Conservation (phyloP, 352 stramenopile genomes). For the Phytophthora pluvialis region DNA sequence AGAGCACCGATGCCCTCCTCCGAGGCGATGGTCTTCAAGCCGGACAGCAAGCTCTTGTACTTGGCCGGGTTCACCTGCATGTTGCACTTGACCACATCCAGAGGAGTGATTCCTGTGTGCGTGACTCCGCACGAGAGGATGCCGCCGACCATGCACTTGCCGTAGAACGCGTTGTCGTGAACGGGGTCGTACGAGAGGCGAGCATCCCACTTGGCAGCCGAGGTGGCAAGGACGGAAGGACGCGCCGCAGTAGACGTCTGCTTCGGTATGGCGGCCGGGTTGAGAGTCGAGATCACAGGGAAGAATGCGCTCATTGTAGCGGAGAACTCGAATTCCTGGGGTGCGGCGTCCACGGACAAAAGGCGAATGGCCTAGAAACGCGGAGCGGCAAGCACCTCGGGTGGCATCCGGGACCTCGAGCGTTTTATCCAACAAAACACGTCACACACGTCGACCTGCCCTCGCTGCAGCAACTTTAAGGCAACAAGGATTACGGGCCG, state of each 20-base stretch:
- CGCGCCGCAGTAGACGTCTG: conserved; percentile 9
- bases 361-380: conserved; percentile 20
- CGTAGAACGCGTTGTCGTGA: conserved; percentile 93
- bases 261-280: conserved; percentile 31
- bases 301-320: conserved; percentile 64
- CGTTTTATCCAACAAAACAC: conserved; percentile 32
- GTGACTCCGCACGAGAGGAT: conserved; percentile 93
- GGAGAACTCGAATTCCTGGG: conserved; percentile 17
- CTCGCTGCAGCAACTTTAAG: conserved; percentile 5
- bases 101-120: conserved; percentile 93
- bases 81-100: conserved; percentile 96
- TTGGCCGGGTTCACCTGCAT: conserved; percentile 93
- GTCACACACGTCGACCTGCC: conserved; percentile 23
- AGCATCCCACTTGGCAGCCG: conserved; percentile 82
- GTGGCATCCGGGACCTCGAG: conserved; percentile 3
- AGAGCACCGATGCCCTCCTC: conserved; percentile 86
- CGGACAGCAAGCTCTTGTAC: conserved; percentile 81
- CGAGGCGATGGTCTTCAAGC: conserved; percentile 86
- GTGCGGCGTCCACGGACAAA: conserved; percentile 30
- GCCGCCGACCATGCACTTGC: conserved; percentile 94
- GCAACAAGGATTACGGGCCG: conserved; percentile 20
- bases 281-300: conserved; percentile 66
- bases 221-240: conserved; percentile 72
- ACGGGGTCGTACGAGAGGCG: conserved; percentile 79
- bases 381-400: not conserved